Percentiles rank a stretch among this genome's conserved stretches.
Conservation (phyloP, 2,329 filamentous ascomycete species). For the Phyllosticta citribraziliensis region DNA sequence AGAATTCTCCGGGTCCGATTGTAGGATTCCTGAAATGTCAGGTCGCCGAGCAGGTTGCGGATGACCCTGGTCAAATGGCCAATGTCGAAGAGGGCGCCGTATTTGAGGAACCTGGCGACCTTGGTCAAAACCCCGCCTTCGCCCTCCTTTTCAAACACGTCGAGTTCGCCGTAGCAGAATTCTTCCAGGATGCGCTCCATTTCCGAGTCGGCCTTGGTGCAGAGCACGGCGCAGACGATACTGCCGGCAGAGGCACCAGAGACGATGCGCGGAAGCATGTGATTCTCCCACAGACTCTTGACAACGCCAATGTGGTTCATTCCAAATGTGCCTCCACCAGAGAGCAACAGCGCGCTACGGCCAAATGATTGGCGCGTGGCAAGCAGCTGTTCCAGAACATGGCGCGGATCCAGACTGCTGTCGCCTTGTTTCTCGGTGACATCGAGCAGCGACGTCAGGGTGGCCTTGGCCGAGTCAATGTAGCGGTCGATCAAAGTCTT, state of each 20-base stretch:
- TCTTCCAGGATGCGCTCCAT: constrained; percentile 58
- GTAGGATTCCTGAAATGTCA: constrained; percentile 93
- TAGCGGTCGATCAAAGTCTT: constrained; percentile 82
- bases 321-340: constrained; percentile 79
- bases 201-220: constrained; percentile 67
- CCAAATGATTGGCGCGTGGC: constrained; percentile 71
- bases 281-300: constrained; percentile 66
- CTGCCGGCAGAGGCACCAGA: constrained; percentile 81
- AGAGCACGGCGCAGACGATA: constrained; percentile 74
- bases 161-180: constrained; percentile 71
- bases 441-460: constrained; percentile 62
- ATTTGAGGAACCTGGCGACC: constrained; percentile 63
- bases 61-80: constrained; percentile 72
- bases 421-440: constrained; percentile 40
- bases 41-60: constrained; percentile 69
- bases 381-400: constrained; percentile 58
- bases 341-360: constrained; percentile 72
- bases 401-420: constrained; percentile 46
- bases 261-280: constrained; percentile 72
- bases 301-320: constrained; percentile 88
- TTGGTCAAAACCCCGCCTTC: constrained; percentile 59
- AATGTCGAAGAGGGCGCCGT: constrained; percentile 78
- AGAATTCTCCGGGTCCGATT: constrained; percentile 86
- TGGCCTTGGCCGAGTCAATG: constrained; percentile 66
- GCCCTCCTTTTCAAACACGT: constrained; percentile 62